Evolutionary conservation across 2,329 filamentous ascomycete genomes (phyloP).

Genomic region (Cadophora gregata): DNA sequence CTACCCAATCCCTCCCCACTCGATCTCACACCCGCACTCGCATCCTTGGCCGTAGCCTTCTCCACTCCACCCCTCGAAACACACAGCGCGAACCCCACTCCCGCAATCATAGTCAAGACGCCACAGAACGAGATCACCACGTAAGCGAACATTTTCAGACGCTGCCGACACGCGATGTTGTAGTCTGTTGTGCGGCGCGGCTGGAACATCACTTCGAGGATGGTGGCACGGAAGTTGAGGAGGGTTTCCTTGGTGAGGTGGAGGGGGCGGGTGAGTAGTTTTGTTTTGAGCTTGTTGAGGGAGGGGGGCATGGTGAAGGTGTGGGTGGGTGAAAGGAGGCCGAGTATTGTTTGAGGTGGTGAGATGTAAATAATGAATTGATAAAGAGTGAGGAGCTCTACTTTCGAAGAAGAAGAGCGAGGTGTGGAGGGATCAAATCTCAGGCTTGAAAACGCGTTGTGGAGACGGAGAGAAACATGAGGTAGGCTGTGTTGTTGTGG

Average conservation of each 20-base stretch:
- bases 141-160: neutral
- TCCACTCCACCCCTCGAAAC: neutral
- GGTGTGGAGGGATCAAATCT: neutral
- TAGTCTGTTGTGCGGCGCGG: neutral
- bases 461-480: neutral
- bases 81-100: neutral
- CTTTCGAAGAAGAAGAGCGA: neutral
- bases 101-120: neutral
- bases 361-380: neutral
- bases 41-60: too few species aligned
- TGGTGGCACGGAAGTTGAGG: neutral
- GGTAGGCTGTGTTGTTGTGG: neutral
- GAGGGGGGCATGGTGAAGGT: too few species aligned
- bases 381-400: neutral
- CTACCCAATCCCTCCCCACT: too few species aligned
- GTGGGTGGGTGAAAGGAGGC: neutral
- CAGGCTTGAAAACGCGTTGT: neutral
- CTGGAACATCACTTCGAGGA: neutral
- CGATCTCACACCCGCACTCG: too few species aligned
- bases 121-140: neutral
- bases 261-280: neutral
- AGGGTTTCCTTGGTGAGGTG: neutral
- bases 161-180: neutral
- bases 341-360: neutral
- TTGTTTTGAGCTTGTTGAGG: neutral